Evolutionary conservation across 768 basidiomycete genomes (phyloP), one percentile per base, ranked within the genome.

Genomic region (Kwoniella dejecticola): DNA sequence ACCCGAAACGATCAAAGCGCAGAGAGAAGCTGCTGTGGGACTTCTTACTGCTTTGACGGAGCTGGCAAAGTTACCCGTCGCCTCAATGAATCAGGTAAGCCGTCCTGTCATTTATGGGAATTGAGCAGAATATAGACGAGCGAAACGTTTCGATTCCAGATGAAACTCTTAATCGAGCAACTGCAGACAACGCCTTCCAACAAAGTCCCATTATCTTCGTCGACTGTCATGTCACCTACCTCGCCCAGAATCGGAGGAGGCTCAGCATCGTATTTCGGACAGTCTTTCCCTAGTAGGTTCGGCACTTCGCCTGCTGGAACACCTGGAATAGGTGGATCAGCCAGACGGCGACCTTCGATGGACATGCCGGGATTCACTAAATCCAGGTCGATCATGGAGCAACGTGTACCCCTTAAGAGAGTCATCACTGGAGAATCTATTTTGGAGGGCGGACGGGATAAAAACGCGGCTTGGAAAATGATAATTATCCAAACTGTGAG

Each of bases 401-500:
- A 69, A 52, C 41, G 70, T 10, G 59, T 75, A 21, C 73, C 76
- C 15, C 67, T 79, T 10, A 66, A 69, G 31, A 57, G 76, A 15
- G 68, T 68, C 6, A 52, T 77, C 45, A 74, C 75, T 1, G 75
- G 74, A 21, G 79, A 79, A 50, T 69, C 65, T 11, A 69, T 68
- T 2, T 48, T 75, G 41, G 68, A 72, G 49, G 74, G 73, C n/a
- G 75, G 71, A 8, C 77, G 76, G 52, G 79, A 79, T 47, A 76
- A 75, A 57, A 78, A 79, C 57, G 63, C 66, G 0, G 71, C 71
- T n/a, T 78, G 76, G 78, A 74, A 74, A 52, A 52, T 70, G 62
- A 74, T 77, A 54, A 77, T 77, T 56, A 66, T 73, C 15, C 66
- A 67, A 29, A 72, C 71, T 10, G 67, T 64, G 27, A 53, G 61